Percentiles rank a stretch among this genome's conserved stretches.
Evolutionary conservation across 2,329 filamentous ascomycete species (phyloP).

Genomic region (Talaromyces atroroseus): DNA sequence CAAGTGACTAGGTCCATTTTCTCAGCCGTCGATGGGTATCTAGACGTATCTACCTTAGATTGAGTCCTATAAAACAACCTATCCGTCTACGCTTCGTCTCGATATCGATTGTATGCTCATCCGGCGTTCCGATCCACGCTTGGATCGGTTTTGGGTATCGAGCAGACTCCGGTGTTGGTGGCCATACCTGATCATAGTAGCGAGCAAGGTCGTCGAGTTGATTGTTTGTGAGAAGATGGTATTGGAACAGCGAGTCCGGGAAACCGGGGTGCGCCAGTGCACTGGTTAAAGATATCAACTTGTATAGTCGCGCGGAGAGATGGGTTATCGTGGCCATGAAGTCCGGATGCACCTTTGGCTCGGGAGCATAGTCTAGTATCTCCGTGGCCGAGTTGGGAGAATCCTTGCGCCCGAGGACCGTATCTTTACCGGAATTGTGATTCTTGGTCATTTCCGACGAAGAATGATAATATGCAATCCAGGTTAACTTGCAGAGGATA

Average conservation of each 20-base stretch:
- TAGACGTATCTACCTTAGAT: too few species aligned
- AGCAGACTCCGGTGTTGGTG: constrained; percentile 26
- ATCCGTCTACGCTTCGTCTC: constrained; percentile 37
- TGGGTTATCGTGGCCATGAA: not conserved
- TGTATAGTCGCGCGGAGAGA: not conserved
- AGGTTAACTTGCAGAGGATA: too few species aligned
- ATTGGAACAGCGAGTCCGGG: constrained; percentile 33
- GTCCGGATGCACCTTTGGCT: not conserved
- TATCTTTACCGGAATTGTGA: too few species aligned
- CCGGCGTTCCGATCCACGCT: constrained; percentile 25
- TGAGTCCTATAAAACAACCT: constrained; percentile 41
- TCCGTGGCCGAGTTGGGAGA: too few species aligned
- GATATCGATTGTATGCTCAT: constrained; percentile 23
- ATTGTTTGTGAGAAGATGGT: constrained; percentile 35
- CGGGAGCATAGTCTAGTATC: not conserved
- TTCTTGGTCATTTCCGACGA: too few species aligned
- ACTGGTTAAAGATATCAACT: constrained; percentile 31
- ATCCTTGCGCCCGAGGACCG: too few species aligned
- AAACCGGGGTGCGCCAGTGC: constrained; percentile 35
- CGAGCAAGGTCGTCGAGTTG: constrained; percentile 39
- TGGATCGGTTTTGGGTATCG: constrained; percentile 30
- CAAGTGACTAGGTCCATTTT: too few species aligned
- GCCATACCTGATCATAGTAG: constrained; percentile 40
- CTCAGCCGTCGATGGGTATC: too few species aligned
- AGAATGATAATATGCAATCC: too few species aligned